Evolutionary conservation across 2,329 filamentous ascomycete genomes (phyloP), one percentile per base, ranked within the genome.

Genomic region (Sarocladium kiliense): DNA sequence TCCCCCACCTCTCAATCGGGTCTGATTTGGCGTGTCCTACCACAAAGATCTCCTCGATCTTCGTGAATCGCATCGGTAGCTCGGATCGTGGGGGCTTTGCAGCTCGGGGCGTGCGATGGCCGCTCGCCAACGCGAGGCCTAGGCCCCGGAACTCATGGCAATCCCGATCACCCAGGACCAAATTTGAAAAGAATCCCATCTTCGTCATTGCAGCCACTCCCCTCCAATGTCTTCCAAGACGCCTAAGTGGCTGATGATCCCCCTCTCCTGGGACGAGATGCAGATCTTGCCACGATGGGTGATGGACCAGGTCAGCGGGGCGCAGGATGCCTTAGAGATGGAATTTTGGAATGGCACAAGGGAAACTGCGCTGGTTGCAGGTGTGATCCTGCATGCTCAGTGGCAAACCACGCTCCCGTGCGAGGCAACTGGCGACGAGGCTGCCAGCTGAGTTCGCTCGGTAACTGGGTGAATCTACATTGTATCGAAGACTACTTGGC

Each of bases 51-150:
- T 30, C 55, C 55, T 56, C 61, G 68, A 70, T 68, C 63, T 59
- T 39, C 9, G 56, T 27, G 58, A 65, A 59, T 57, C 61, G 62
- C 64, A 60, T 57, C 44, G 25, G 56, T 69, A 67, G 66, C 57
- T 57, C 55, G 54, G 57, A 70, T 70, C 67, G 63, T 60, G 58
- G 58, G 60, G 27, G 27, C 27, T n/a, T 21, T 18, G 25, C n/a
- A 21, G n/a, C 47, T 21, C 44, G 41, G 36, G 9, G 41, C 41
- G 41, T 45, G 41, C 41, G 16, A 3, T 4, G 19, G 23, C 21
- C 41, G 23, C 41, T 7, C 23, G 41, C 36, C 9, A 19, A 19
- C 9, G 21, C 41, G 10, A 14, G 23, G 16, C 41, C 41, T 26
- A 18, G 37, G 18, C 37, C 12, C 18, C 10, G 7, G 18, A 41